Evolutionary conservation across 2,329 filamentous ascomycete genomes (phyloP), one percentile per base, ranked within the genome.

Genomic region (Penicillium sp.): DNA sequence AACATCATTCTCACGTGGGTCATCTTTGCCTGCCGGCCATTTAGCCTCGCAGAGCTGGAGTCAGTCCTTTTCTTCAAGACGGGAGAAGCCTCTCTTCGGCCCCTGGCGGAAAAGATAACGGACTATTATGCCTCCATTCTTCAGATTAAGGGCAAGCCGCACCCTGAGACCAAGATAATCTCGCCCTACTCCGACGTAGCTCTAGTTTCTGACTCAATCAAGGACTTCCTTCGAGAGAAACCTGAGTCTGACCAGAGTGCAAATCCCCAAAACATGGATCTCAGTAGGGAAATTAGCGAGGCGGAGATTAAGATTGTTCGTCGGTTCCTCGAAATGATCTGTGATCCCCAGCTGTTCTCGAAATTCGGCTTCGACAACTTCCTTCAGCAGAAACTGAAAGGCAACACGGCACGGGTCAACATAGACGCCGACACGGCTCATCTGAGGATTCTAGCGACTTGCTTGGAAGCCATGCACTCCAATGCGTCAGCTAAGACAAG

Each of bases 311-410:
- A 55, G 4, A 62, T 64, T 31, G 55, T 64, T 28, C 50, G 50
- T 9, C 50, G 61, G 30, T 62, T 64, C 41, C 36, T 64, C 6
- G 57, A 57, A n/a, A 60, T 52, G 3, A 56, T 64, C 5, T 64
- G 62, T 31, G 60, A 64, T 25, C 46, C 56, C 4, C 54, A 54
- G 1, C 27, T 64, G 19, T 64, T 63, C 42, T 41, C 45, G 5
- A 64, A 57, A 43, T 64, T 63, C 18, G 60, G 58, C 2, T 63
- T 64, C 16, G 62, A 64, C 14, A 57, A 59, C 4, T 64, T 62
- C 18, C 63, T 64, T 30, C 42, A 60, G 42, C 43, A 44, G 3
- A 63, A 64, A 33, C 19, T 61, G 6, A 56, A 54, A 10, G 53
- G 52, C 1, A 63, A 54, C 22, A 49, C 49, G 1, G 56, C 48